Percentiles rank a stretch among this genome's conserved stretches.
Conservation (phyloP, 208 protist genomes). For the Trypanosoma scelopori region DNA sequence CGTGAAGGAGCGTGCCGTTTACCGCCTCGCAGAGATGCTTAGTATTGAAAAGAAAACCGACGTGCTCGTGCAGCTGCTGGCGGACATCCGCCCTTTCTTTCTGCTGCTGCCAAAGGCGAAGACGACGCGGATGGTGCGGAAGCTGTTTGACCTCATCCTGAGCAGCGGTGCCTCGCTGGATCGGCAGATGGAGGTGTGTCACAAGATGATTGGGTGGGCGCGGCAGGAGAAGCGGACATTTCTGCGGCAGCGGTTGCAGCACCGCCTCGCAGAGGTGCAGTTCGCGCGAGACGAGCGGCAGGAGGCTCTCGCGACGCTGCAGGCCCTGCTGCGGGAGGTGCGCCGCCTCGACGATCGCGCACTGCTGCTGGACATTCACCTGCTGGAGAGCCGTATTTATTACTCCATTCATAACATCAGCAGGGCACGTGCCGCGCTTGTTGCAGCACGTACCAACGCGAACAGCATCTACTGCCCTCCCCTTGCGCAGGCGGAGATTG, state of each 20-base stretch:
- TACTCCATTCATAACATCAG: conserved; percentile 92
- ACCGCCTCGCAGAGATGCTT: conserved; percentile 71
- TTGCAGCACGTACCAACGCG: conserved; percentile 95
- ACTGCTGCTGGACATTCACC: conserved; percentile 97
- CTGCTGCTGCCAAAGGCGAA: conserved; percentile 86
- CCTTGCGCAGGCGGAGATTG: conserved; percentile 97
- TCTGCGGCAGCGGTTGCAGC: conserved; percentile 96
- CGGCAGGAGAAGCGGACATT: conserved; percentile 95
- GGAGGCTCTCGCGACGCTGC: conserved; percentile 78
- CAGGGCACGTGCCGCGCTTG: conserved; percentile 95
- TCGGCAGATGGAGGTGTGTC: conserved; percentile 90
- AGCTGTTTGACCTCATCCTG: conserved; percentile 82
- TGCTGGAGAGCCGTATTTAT: conserved; percentile 96
- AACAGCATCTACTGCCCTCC: conserved; percentile 99
- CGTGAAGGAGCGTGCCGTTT: conserved; percentile 82
- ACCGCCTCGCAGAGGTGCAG: conserved; percentile 91
- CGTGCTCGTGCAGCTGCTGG: conserved; percentile 63
- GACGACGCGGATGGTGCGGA: conserved; percentile 91
- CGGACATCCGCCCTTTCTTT: conserved; percentile 74
- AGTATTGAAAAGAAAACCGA: conserved; percentile 47
- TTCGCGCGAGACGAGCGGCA: conserved; percentile 88
- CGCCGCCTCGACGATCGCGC: conserved; percentile 98
- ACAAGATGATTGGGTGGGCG: conserved; percentile 96
- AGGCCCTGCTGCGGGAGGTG: conserved; percentile 91
- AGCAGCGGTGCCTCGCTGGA: conserved; percentile 75